Percentiles rank a stretch among this genome's conserved stretches.
Conservation (phyloP, 2,329 filamentous ascomycete species). For the Pseudovirgaria hyperparasitica region DNA sequence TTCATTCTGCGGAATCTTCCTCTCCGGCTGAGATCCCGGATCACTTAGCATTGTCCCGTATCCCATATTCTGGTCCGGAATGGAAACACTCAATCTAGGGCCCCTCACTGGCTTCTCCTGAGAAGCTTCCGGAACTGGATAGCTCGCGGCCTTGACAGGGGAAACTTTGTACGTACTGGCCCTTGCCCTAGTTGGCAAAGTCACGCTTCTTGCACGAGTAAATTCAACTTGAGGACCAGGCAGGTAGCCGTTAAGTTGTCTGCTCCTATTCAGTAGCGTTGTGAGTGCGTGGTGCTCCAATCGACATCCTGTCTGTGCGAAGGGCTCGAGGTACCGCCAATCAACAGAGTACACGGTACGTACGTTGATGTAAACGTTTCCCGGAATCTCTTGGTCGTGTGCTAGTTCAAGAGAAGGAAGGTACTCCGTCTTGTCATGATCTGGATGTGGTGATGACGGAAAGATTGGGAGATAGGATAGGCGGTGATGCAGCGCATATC, state of each 20-base stretch:
- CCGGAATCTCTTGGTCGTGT: conserved; percentile 12
- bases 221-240: conserved; percentile 13
- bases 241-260: conserved; percentile 15
- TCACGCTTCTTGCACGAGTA: no score
- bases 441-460: conserved; percentile 18
- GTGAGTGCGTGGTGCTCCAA: conserved; percentile 16
- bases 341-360: conserved; percentile 21
- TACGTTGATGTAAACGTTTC: conserved; percentile 22
- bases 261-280: conserved; percentile 14
- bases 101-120: not conserved
- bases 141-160: conserved; percentile 1
- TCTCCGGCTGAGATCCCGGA: no score
- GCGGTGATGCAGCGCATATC: conserved; percentile 17
- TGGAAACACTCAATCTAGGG: not conserved
- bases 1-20: no score
- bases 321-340: conserved; percentile 14
- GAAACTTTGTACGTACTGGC: not conserved
- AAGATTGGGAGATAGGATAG: conserved; percentile 21
- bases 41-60: not conserved
- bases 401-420: conserved; percentile 17
- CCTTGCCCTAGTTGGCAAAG: conserved; percentile 1
- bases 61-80: not conserved
- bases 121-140: conserved; percentile 2
- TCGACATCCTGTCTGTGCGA: conserved; percentile 15
- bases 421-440: conserved; percentile 19